Conservation (phyloP, 2,329 filamentous ascomycete species). For the Fusarium armeniacum region DNA sequence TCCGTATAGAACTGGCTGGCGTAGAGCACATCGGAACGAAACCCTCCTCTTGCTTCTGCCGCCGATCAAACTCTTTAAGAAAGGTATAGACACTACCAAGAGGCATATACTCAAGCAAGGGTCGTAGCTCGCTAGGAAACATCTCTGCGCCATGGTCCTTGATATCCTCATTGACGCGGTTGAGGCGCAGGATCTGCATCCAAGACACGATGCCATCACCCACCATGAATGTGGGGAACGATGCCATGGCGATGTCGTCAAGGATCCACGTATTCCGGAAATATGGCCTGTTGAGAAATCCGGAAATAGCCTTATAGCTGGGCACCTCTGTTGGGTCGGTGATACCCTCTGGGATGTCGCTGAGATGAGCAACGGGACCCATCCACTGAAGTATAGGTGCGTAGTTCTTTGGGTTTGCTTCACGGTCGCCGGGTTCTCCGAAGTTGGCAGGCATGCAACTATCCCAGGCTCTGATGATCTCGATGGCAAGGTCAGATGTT, state of each 20-base stretch:
- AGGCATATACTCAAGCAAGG: slow-evolving; percentile 44
- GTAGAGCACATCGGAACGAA: slow-evolving; percentile 9
- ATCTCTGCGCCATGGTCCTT: slow-evolving; percentile 43
- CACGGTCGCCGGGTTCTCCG: slow-evolving; percentile 44
- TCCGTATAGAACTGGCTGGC: slow-evolving; percentile 39
- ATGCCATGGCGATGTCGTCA: slow-evolving; percentile 44
- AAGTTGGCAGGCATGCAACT: slow-evolving; percentile 43
- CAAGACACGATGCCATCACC: slow-evolving; percentile 45
- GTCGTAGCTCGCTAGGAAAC: slow-evolving; percentile 40
- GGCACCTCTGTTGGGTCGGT: slow-evolving; percentile 43
- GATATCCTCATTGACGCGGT: slow-evolving; percentile 46
- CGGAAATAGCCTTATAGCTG: slow-evolving; percentile 43
- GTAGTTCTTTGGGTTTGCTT: slow-evolving; percentile 41
- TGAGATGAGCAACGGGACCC: slow-evolving; percentile 44
- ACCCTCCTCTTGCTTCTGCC: slow-evolving; percentile 33
- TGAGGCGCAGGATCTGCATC: slow-evolving; percentile 47
- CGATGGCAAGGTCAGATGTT: slow-evolving; percentile 44
- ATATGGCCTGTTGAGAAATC: slow-evolving; percentile 43
- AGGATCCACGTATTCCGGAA: slow-evolving; percentile 47
- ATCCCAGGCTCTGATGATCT: slow-evolving; percentile 45
- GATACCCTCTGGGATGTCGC: slow-evolving; percentile 43
- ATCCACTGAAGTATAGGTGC: slow-evolving; percentile 45
- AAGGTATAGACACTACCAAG: slow-evolving; percentile 44
- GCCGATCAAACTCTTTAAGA: slow-evolving; percentile 43
- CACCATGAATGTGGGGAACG: slow-evolving; percentile 43